phyloP scores from a whole-genome alignment of 2,329 filamentous ascomycete species.

The Xylariaceae sp. region DNA sequence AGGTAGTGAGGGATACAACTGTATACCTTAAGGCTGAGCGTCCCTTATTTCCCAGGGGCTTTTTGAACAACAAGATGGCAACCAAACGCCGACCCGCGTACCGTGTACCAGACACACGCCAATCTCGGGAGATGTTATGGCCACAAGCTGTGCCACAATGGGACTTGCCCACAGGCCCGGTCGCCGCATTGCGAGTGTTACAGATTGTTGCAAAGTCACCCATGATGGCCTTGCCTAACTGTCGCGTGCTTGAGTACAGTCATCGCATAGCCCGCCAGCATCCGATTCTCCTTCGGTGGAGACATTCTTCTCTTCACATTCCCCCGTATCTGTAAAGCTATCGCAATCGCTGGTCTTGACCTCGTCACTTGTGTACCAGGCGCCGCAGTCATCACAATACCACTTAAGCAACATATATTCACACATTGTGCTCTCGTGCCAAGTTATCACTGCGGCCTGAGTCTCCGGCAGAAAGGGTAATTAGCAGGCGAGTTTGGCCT shows the following conservation, averaged over 20 bases:
- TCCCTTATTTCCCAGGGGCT: not conserved
- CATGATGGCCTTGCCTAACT: constrained; percentile 12
- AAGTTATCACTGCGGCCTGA: constrained; percentile 8
- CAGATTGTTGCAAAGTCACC: not conserved
- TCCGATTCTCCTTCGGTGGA: constrained; percentile 37
- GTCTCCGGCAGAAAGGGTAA: constrained; percentile 25
- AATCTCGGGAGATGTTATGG: not conserved
- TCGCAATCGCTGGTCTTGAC: constrained; percentile 39
- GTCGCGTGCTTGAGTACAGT: constrained; percentile 36
- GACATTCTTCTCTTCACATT: constrained; percentile 32
- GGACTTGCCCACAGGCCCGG: not conserved
- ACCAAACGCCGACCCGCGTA: constrained; percentile 5
- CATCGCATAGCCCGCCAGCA: constrained; percentile 38
- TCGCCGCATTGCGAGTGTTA: not conserved
- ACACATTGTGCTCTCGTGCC: constrained; percentile 33
- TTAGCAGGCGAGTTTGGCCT: constrained; percentile 16
- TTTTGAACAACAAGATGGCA: not conserved
- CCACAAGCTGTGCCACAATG: not conserved
- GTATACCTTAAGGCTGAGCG: not conserved
- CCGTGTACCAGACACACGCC: constrained; percentile 1
- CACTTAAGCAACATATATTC: constrained; percentile 40
- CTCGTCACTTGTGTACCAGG: constrained; percentile 43
- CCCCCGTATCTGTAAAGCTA: constrained; percentile 30
- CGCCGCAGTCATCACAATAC: constrained; percentile 42
- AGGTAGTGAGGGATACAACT: not conserved